A percentile compares a stretch with the other conserved stretches of the same genome.
Evolutionary conservation across 2,329 filamentous ascomycete genomes (phyloP).

Genomic region (Calonectria crousiana): DNA sequence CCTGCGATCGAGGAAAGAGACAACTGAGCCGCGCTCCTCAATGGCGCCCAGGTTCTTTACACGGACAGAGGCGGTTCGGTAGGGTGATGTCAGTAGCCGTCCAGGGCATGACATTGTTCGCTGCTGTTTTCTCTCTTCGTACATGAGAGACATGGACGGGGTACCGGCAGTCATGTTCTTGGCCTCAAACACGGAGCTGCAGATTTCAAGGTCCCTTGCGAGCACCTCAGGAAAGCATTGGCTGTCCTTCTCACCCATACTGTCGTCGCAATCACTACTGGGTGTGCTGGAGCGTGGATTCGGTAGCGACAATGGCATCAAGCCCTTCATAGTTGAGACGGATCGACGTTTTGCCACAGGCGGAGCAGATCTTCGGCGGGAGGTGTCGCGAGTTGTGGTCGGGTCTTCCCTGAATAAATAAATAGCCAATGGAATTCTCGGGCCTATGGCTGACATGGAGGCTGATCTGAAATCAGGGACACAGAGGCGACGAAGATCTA

Average conservation of each 20-base stretch:
- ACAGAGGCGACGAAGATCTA: slow-evolving; percentile 24
- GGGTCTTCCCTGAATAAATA: slow-evolving; percentile 43
- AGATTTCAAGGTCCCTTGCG: slow-evolving; percentile 65
- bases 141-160: slow-evolving; percentile 54
- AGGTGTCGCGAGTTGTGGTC: slow-evolving; percentile 14
- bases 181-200: slow-evolving; percentile 60
- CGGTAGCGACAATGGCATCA: slow-evolving; percentile 53
- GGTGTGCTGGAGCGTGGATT: slow-evolving; percentile 41
- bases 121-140: slow-evolving; percentile 39
- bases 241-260: slow-evolving; percentile 46
- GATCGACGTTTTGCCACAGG: slow-evolving; percentile 47
- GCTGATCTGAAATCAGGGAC: slow-evolving; percentile 1
- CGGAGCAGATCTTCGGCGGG: slow-evolving; percentile 32
- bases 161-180: slow-evolving; percentile 66
- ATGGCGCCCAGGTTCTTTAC: slow-evolving; percentile 51
- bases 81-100: slow-evolving; percentile 42
- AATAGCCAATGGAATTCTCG: slow-evolving; percentile 38
- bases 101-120: slow-evolving; percentile 31
- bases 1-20: slow-evolving; percentile 49
- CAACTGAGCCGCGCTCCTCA: slow-evolving; percentile 51
- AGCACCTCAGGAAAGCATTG: slow-evolving; percentile 68
- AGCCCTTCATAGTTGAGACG: slow-evolving; percentile 54
- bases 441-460: slow-evolving; percentile 33
- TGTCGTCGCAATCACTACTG: slow-evolving; percentile 38
- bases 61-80: slow-evolving; percentile 46